A percentile compares a stretch with the other conserved stretches of the same genome.
phyloP scores from a whole-genome alignment of 495 filamentous ascomycete genomes.

The Podospora bellae-mahoneyi region DNA sequence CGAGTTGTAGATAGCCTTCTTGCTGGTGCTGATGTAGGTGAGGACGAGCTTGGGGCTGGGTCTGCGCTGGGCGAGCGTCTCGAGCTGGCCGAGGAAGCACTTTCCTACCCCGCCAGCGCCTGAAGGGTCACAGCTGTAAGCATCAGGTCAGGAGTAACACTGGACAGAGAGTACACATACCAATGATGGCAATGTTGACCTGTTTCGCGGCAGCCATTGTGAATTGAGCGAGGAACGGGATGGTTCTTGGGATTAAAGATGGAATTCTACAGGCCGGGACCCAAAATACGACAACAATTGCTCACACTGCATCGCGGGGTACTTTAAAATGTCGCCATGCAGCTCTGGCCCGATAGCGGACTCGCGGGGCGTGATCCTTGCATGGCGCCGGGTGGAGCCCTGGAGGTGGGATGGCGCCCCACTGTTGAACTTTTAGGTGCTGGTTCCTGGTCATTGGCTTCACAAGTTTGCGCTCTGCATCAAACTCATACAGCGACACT shows the following conservation, averaged over 20 bases:
- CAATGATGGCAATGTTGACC: conserved; percentile 36
- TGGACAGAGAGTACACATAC: conserved; percentile 17
- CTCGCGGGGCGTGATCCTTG: conserved; percentile 6
- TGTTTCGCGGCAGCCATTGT: conserved; percentile 31
- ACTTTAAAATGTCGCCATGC: conserved; percentile 21
- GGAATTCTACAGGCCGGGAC: background rate
- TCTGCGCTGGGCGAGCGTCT: conserved; percentile 51
- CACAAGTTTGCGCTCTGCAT: background rate
- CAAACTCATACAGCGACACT: background rate
- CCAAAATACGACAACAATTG: background rate
- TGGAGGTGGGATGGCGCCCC: conserved; percentile 6
- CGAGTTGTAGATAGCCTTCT: conserved; percentile 65
- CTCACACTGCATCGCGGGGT: conserved; percentile 21
- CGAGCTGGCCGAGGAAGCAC: conserved; percentile 81
- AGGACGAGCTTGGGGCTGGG: conserved; percentile 61
- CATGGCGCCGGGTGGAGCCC: background rate
- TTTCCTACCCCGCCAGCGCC: conserved; percentile 92
- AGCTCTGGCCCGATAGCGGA: conserved; percentile 4
- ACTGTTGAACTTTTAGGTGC: conserved; percentile 8
- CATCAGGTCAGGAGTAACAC: background rate
- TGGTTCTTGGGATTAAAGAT: background rate
- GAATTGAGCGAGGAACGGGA: background rate
- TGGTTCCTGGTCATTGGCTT: conserved; percentile 3
- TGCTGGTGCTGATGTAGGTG: conserved; percentile 75
- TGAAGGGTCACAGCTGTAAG: conserved; percentile 36